These are phyloP conservation scores for Pythium aristosporum DNA, from an alignment of 352 stramenopile species.

Conservation along the genomic window DNA sequence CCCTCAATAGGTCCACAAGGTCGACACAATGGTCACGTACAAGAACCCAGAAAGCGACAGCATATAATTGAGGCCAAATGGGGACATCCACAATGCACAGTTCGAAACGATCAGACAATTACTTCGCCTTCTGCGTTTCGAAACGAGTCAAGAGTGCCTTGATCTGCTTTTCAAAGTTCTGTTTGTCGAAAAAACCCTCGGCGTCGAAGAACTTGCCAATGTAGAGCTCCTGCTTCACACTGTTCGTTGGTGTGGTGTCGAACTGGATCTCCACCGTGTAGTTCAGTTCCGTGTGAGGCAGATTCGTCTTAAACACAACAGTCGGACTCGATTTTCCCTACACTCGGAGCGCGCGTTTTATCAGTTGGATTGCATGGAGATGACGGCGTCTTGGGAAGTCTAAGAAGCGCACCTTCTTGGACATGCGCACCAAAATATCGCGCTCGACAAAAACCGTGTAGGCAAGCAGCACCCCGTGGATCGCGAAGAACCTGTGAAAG, in stretches of 20 bases:
- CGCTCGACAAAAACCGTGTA: slow-evolving; percentile 78
- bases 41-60: slow-evolving; percentile 87
- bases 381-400: background rate
- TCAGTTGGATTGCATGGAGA: background rate
- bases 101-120: slow-evolving; percentile 31
- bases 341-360: background rate
- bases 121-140: slow-evolving; percentile 74
- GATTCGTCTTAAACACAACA: slow-evolving; percentile 64
- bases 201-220: slow-evolving; percentile 85
- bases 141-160: slow-evolving; percentile 58
- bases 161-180: slow-evolving; percentile 71
- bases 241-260: slow-evolving; percentile 20
- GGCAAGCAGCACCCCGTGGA: slow-evolving; percentile 68
- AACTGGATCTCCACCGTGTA: slow-evolving; percentile 60
- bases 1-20: slow-evolving; percentile 91
- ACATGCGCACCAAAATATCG: slow-evolving; percentile 73
- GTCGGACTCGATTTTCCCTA: slow-evolving; percentile 37
- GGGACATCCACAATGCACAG: slow-evolving; percentile 18
- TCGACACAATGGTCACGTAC: slow-evolving; percentile 98
- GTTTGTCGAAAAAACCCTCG: slow-evolving; percentile 83
- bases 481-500: slow-evolving; percentile 69
- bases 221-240: slow-evolving; percentile 63
- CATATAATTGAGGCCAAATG: slow-evolving; percentile 39
- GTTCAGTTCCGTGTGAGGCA: slow-evolving; percentile 73
- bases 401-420: slow-evolving; percentile 35